Evolutionary conservation across 768 basidiomycete species (phyloP), one percentile per base, ranked within the genome.

Genomic region (Trichaptum fuscoviolaceum): DNA sequence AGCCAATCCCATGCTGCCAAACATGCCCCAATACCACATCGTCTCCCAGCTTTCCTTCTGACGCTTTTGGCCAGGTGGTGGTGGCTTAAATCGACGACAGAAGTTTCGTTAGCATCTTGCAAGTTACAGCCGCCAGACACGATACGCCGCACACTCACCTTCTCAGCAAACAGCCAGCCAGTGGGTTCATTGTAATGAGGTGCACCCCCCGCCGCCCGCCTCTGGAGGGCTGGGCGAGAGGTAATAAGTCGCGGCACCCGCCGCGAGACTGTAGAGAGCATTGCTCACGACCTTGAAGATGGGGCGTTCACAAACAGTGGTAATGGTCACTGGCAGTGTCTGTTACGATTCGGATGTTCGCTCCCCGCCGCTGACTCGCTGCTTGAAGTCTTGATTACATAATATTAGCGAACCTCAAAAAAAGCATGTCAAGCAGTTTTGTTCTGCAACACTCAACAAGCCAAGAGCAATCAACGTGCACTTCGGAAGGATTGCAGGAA

Each of bases 41-140:
- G 84, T 87, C 80, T 97, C 95, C 95, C 95, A 97, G 25, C 89
- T 85, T 75, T 96, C 93, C 75, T 89, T 90, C 74, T 89, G 86
- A 73, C 95, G 85, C 75, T 92, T 96, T 77, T 92, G 87, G 10
- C 93, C 93, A 3, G 88, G 85, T 35, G 89, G 83, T 60, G 81
- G 86, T 7, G 93, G 92, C 93, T 94, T 30, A 3, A 30, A 3
- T 66, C 59, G 70, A 59, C 8, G 18, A 20, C 26, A 61, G 26
- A 58, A 9, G 30, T 70, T 68, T 52, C 67, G 70, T 64, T 64
- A 63, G 61, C 61, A 63, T 64, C 61, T 61, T 30, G 62, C 30
- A 52, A n/a, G n/a, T n/a, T n/a, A n/a, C n/a, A n/a, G n/a, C n/a
- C n/a, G 9, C 25, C 26, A 25, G 17, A 57, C 65, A 34, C 26